Evolutionary conservation across 129 eudicot species (phyloP), one percentile per base, ranked within the genome.

Genomic region (Arctium minus): DNA sequence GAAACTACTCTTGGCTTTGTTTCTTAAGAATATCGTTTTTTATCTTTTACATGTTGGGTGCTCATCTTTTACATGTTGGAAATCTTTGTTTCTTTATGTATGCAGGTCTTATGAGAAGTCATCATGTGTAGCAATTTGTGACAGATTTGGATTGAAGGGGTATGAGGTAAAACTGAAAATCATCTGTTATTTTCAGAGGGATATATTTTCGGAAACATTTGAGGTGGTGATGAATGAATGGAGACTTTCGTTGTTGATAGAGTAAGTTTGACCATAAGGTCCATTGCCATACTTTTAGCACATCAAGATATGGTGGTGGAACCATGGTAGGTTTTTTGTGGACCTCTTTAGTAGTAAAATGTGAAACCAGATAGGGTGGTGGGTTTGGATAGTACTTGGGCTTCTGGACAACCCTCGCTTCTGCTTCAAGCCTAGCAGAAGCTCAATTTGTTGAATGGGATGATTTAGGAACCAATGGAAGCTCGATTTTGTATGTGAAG

Each of bases 51-150:
- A 48, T 72, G 37, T 40, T 36, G 44, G 44, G 27, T 22, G 27
- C 27, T 22, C 27, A 22, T 22, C 27, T 22, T 22, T 22, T 22
- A 22, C 27, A 22, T 22, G 0, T 22, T 22, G 27, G 27, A 22
- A 22, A 22, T 22, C 27, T 22, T 22, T 22, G 27, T 22, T 22
- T 22, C 17, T 46, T 46, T 46, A 46, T 72, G 68, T 72, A 42
- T 71, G 88, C 91, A 96, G 99, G 81, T 88, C 89, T 13, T 97
- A 96, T 83, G 99, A 96, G 83, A 96, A 91, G 78, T 90, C 93
- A 42, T 97, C 97, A 82, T 93, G 99, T 83, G 85, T 91, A 81
- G 92, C 93, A 46, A 93, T 96, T 70, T 92, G 96, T 83, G 93
- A 96, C 74, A 96, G 87, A 84, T 91, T 96, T 97, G 97, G 94